Evolutionary conservation across 768 basidiomycete species (phyloP).

Genomic region (Pisolithus sp.): DNA sequence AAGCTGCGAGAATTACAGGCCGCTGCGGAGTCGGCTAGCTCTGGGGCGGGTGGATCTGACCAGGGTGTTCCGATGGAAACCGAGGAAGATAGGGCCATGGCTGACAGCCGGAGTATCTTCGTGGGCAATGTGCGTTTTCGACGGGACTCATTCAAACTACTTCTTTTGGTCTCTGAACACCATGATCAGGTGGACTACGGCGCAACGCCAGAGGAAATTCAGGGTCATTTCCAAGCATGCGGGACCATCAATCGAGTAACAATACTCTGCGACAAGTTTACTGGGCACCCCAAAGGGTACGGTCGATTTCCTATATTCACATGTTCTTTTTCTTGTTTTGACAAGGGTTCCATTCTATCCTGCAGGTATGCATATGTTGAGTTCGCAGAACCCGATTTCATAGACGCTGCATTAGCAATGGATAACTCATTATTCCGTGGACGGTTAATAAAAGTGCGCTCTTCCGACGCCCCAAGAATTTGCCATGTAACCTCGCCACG

Average conservation of each 20-base stretch:
- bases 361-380: slow-evolving; percentile 95
- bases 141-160: slow-evolving; percentile 2
- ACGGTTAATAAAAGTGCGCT: slow-evolving; percentile 78
- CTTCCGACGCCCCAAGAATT: background rate
- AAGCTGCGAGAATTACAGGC: slow-evolving; percentile 85
- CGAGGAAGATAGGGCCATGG: slow-evolving; percentile 77
- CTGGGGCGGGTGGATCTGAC: slow-evolving; percentile 40
- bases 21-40: slow-evolving; percentile 54
- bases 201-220: slow-evolving; percentile 97
- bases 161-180: slow-evolving; percentile 8
- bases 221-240: slow-evolving; percentile 94
- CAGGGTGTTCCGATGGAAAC: slow-evolving; percentile 55
- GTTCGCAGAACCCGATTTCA: slow-evolving; percentile 88
- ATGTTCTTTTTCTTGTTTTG: slow-evolving; percentile 1
- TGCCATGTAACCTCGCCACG: background rate
- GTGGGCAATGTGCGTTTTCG: slow-evolving; percentile 83
- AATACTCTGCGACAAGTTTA: slow-evolving; percentile 99
- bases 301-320: slow-evolving; percentile 14
- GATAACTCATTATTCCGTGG: slow-evolving; percentile 96
- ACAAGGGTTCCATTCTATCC: slow-evolving; percentile 7
- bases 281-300: slow-evolving; percentile 97
- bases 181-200: slow-evolving; percentile 84
- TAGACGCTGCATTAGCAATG: slow-evolving; percentile 86
- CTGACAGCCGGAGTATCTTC: slow-evolving; percentile 86
- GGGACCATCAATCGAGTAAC: slow-evolving; percentile 98